Percentiles rank a stretch among this genome's conserved stretches.
phyloP scores from a whole-genome alignment of 495 filamentous ascomycete genomes.

The Trichoderma gamsii region DNA sequence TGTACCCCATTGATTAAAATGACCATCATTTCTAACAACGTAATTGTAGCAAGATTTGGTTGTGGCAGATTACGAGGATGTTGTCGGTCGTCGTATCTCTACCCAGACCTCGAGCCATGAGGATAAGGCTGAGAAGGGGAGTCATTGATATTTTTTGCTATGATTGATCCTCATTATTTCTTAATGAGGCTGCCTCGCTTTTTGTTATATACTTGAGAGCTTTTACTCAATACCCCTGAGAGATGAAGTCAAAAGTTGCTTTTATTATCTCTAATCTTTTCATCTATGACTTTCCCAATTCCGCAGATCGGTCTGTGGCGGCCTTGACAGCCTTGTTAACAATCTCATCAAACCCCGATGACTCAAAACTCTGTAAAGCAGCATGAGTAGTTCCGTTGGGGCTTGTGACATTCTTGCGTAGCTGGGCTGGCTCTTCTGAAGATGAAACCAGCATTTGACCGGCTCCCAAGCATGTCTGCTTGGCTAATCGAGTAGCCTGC shows the following conservation, averaged over 20 bases:
- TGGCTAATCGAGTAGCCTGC: conserved; percentile 29
- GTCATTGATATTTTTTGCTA: neutral
- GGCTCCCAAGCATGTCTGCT: conserved; percentile 32
- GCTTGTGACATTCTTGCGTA: conserved; percentile 31
- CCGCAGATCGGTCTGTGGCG: conserved; percentile 23
- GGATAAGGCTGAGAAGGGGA: neutral
- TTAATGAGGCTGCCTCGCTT: neutral
- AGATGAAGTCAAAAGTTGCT: neutral
- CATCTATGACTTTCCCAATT: conserved; percentile 25
- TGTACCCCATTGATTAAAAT: neutral
- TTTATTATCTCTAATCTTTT: neutral
- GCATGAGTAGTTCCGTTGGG: conserved; percentile 34
- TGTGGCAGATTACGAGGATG: neutral
- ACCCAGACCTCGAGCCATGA: neutral
- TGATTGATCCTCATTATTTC: neutral
- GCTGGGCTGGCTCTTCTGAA: conserved; percentile 28
- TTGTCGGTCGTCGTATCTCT: neutral
- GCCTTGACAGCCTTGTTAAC: conserved; percentile 32
- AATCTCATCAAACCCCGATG: conserved; percentile 26
- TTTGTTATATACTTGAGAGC: neutral
- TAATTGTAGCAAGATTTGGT: neutral
- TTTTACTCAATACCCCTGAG: neutral
- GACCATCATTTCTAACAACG: neutral
- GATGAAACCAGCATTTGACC: conserved; percentile 31
- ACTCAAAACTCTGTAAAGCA: conserved; percentile 29